phyloP scores from a whole-genome alignment of 2,329 filamentous ascomycete species.

The Trichoderma endophyticum region DNA sequence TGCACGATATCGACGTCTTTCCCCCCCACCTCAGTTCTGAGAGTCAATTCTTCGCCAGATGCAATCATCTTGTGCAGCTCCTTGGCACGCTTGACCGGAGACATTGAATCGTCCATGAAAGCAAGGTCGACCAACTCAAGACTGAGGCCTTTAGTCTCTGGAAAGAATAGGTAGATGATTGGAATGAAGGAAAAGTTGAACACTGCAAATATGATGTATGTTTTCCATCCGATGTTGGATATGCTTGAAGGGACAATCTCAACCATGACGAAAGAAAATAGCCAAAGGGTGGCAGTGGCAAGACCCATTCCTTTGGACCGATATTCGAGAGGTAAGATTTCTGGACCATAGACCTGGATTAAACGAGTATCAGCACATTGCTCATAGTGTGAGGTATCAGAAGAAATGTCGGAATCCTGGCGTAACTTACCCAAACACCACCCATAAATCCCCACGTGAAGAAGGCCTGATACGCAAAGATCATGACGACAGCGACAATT shows the following conservation, averaged over 20 bases:
- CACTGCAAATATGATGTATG: conserved; percentile 31
- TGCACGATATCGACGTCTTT: neutral
- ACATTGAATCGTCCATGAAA: conserved; percentile 23
- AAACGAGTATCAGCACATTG: neutral
- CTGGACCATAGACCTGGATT: conserved; percentile 25
- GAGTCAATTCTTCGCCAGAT: neutral
- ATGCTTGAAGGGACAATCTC: conserved; percentile 23
- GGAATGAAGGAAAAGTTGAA: conserved; percentile 29
- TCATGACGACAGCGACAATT: conserved; percentile 40
- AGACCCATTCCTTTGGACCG: conserved; percentile 33
- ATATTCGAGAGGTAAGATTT: conserved; percentile 32
- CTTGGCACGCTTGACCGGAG: conserved; percentile 10
- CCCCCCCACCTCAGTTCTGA: neutral
- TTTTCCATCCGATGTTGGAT: conserved; percentile 27
- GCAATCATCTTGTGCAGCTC: conserved; percentile 10
- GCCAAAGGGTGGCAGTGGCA: conserved; percentile 35
- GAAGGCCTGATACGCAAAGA: conserved; percentile 40
- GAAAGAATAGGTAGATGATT: conserved; percentile 31
- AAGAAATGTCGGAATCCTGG: conserved; percentile 14
- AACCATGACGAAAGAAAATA: conserved; percentile 32
- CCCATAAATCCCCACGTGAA: conserved; percentile 40
- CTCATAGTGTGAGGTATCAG: neutral
- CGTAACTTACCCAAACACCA: conserved; percentile 35
- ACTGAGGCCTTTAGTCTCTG: conserved; percentile 35
- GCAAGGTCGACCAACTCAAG: conserved; percentile 41